Evolutionary conservation across 148 eudicot genomes (phyloP).

Genomic region (Nyssa sinensis): DNA sequence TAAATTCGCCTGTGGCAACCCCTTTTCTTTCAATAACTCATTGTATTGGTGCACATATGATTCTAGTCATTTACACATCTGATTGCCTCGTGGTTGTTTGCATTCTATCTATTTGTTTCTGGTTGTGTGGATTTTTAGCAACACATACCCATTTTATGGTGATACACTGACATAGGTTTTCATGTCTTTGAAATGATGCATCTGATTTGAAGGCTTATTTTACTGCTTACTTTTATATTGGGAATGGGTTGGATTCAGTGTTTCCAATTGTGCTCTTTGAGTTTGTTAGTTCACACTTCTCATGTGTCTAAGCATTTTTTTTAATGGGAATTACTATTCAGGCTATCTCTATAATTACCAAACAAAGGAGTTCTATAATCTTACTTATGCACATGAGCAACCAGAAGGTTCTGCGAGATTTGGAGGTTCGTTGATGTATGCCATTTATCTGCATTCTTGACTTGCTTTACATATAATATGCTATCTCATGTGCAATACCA

Average conservation of each 20-base stretch:
- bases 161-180: background rate
- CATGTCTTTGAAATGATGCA: background rate
- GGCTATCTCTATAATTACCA: constrained; percentile 92
- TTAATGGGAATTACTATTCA: constrained; percentile 31
- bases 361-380: constrained; percentile 89
- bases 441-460: constrained; percentile 10
- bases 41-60: background rate
- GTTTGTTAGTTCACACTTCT: background rate
- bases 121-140: too few species aligned
- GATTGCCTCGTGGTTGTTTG: background rate
- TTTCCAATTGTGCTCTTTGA: too few species aligned
- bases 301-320: background rate
- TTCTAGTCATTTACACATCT: too few species aligned
- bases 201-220: too few species aligned
- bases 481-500: background rate
- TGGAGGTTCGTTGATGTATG: constrained; percentile 62
- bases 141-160: background rate
- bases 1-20: background rate
- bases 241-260: too few species aligned
- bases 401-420: constrained; percentile 72
- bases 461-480: constrained; percentile 3
- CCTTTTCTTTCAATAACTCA: background rate
- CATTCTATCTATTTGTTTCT: too few species aligned
- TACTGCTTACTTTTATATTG: too few species aligned
- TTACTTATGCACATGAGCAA: constrained; percentile 86